Conservation (phyloP, 306 rosid species). For the Rosa rugosa region DNA sequence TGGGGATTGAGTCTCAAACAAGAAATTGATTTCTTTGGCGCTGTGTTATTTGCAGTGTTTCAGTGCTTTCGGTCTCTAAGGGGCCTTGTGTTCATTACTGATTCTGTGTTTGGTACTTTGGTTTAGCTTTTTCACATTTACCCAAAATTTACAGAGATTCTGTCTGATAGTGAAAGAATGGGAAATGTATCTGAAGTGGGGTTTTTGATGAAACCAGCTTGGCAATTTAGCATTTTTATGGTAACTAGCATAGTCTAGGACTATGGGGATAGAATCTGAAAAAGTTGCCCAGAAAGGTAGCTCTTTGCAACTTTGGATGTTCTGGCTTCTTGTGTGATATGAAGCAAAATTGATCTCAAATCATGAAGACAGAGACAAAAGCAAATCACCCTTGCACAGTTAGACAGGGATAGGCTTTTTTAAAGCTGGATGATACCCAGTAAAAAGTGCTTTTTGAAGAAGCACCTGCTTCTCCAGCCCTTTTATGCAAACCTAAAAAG, state of each 20-base stretch:
- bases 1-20: constrained; percentile 2
- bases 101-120: neutral
- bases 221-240: neutral
- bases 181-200: neutral
- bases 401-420: neutral
- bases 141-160: neutral
- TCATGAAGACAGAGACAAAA: constrained; percentile 8
- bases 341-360: constrained; percentile 6
- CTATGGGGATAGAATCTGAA: neutral
- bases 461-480: neutral
- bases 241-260: neutral
- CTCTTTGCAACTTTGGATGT: constrained; percentile 8
- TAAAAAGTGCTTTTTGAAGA: neutral
- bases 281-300: constrained; percentile 12
- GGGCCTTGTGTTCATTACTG: neutral
- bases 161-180: neutral
- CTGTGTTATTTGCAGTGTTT: neutral
- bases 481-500: neutral
- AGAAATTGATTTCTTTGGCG: constrained; percentile 1
- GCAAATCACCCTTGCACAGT: neutral
- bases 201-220: constrained; percentile 7
- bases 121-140: neutral
- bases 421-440: neutral
- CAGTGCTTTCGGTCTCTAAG: neutral
- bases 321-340: constrained; percentile 15